Percentiles rank a stretch among this genome's conserved stretches.
Evolutionary conservation across 345 rosid species (phyloP).

Genomic region (Euphorbia peplus): DNA sequence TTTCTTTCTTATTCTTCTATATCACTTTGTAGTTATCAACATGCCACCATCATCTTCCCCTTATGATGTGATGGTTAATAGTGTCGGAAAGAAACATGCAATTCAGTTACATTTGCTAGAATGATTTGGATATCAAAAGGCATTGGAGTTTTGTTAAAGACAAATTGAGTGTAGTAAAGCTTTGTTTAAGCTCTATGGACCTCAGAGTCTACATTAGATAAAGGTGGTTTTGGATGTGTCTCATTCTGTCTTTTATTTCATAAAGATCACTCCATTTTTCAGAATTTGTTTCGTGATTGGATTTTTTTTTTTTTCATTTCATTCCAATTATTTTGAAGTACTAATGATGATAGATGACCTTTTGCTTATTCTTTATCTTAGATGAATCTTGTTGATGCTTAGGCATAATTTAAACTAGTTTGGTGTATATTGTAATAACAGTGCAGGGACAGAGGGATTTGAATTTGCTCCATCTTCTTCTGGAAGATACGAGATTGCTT

Average conservation of each 20-base stretch:
- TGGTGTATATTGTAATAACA: conserved; percentile 43
- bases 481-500: conserved; percentile 80
- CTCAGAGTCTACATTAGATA: not conserved
- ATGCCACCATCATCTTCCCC: too few species aligned
- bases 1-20: too few species aligned
- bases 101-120: not conserved
- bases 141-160: not conserved
- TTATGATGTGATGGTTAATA: too few species aligned
- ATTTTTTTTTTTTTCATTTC: not conserved
- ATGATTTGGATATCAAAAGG: not conserved
- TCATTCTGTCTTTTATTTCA: not conserved
- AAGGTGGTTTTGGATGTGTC: not conserved
- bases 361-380: conserved; percentile 1
- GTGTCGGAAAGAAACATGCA: too few species aligned
- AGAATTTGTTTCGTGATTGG: conserved; percentile 4
- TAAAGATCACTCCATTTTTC: not conserved
- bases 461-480: conserved; percentile 61
- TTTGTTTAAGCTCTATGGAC: not conserved
- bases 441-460: conserved; percentile 98
- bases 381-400: not conserved
- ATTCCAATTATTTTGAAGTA: not conserved
- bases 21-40: not conserved
- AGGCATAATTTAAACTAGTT: conserved; percentile 32
- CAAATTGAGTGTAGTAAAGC: not conserved
- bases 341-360: conserved; percentile 5